These are phyloP conservation scores for Aquilaria malaccensis DNA, from an alignment of 345 rosid genomes.

Conservation along the genomic window DNA sequence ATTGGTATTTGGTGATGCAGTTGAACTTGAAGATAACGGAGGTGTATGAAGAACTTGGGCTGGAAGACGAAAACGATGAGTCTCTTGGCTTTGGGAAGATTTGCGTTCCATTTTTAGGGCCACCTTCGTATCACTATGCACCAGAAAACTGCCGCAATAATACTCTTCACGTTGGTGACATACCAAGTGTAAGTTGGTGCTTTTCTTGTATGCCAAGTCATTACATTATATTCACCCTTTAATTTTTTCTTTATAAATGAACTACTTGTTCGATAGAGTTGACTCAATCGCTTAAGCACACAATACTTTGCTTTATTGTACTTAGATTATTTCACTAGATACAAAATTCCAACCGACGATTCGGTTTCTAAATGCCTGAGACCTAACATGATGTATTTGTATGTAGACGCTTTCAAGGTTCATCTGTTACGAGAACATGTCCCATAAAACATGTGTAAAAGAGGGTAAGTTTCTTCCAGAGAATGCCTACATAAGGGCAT, in stretches of 20 bases:
- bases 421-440: constrained; percentile 37
- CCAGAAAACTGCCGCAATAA: constrained; percentile 34
- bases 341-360: no score
- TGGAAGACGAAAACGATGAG: constrained; percentile 6
- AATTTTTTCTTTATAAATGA: no score
- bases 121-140: constrained; percentile 30
- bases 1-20: constrained; percentile 23
- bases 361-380: no score
- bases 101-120: constrained; percentile 56
- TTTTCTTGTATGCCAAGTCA: no score
- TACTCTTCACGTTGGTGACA: constrained; percentile 32
- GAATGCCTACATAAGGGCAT: constrained; percentile 26
- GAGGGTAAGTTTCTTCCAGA: constrained; percentile 42
- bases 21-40: constrained; percentile 31
- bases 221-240: no score
- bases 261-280: no score
- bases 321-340: no score
- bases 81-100: constrained; percentile 19
- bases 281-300: no score
- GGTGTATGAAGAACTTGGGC: constrained; percentile 13
- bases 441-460: constrained; percentile 23
- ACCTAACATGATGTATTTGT: no score
- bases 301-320: no score
- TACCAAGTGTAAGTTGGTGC: constrained; percentile 39
- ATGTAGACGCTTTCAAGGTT: constrained; percentile 41